phyloP scores from a whole-genome alignment of 73 alveolate genomes.

The Stentor coeruleus region DNA sequence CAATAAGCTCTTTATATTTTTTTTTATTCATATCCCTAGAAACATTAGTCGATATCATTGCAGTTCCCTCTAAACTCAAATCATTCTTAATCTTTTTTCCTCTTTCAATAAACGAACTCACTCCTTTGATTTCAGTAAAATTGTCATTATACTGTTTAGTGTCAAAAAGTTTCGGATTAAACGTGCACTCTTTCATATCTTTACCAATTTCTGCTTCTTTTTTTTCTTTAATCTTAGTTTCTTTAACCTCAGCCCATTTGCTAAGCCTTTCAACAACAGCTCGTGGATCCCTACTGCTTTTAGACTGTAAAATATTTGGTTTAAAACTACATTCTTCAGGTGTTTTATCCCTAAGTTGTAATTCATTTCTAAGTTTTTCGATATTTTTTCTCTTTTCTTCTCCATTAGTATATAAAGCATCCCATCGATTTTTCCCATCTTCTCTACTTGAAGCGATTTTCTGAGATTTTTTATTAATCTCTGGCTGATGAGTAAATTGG shows the following conservation, averaged over 20 bases:
- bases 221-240: neutral
- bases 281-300: neutral
- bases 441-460: neutral
- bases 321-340: conserved; percentile 20
- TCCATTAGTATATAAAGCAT: neutral
- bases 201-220: conserved; percentile 6
- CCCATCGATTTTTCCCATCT: neutral
- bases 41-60: neutral
- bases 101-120: neutral
- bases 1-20: neutral
- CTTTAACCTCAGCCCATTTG: conserved; percentile 4
- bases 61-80: neutral
- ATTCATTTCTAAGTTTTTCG: neutral
- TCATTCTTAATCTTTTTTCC: neutral
- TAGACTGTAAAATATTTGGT: neutral
- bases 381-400: conserved; percentile 7
- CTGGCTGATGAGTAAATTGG: conserved; percentile 14
- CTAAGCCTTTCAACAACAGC: neutral
- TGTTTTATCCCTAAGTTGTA: neutral
- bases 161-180: neutral
- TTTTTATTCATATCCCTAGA: neutral
- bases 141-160: neutral
- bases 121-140: neutral
- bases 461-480: neutral
- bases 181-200: conserved; percentile 23